Evolutionary conservation across 495 filamentous ascomycete genomes (phyloP), one percentile per base, ranked within the genome.

Genomic region (Cercophora samala): DNA sequence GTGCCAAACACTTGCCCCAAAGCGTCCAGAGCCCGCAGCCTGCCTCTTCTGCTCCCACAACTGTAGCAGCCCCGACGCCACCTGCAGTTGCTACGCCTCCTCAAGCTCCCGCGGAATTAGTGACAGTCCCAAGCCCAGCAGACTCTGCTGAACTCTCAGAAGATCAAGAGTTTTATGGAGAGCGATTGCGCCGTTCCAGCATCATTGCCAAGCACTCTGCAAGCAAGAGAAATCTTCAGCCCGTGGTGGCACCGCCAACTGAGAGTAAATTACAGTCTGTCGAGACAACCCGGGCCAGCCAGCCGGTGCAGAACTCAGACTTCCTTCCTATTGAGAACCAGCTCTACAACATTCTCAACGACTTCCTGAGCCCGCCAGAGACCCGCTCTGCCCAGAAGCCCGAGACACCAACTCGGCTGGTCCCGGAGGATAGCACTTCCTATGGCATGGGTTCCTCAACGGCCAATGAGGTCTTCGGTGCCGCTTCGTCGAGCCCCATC

Each of bases 391-490:
- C 6, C 13, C 9, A 51, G 4, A 63, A 66, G 15, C 53, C 60
- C 3, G 54, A 60, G 22, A 64, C 64, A 5, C 46, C 71, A 9
- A 29, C 3, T 24, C 68, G 63, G 5, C 53, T 46, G 21, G 5
- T 17, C 56, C 66, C 70, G 0, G 76, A 74, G 5, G 67, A 61
- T 11, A 73, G 79, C 21, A 69, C 71, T 23, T 77, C 68, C 21
- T 81, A 80, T 37, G 79, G 78, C 15, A 81, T 81, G 77, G 73
- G 75, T 62, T 79, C 79, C 3, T 66, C 72, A 22, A 78, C 72
- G 9, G 75, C 78, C 9, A 72, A 75, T 17, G 76, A 80, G 32
- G 71, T 77, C 3, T 78, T 78, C 60, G 76, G 73, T 58, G 58
- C 58, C 68, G 60, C 61, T 58, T 63, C 74, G 42, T 60, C 59